These are phyloP conservation scores for Ganoderma sinense DNA, from an alignment of 1,284 basidiomycete species.

Conservation along the genomic window DNA sequence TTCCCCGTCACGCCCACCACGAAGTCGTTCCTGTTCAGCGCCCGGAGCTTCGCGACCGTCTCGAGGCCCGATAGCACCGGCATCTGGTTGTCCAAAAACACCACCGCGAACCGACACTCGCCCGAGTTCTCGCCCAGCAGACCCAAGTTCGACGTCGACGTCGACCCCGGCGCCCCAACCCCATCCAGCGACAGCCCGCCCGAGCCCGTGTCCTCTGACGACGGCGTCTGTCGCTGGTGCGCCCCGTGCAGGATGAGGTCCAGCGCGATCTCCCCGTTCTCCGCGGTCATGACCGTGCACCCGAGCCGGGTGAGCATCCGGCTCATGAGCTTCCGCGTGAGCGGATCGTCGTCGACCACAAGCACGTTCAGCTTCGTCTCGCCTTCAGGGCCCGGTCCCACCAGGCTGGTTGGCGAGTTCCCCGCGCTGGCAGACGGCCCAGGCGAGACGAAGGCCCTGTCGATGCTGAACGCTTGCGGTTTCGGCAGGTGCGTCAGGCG, in stretches of 20 bases:
- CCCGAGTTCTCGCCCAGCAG: slow-evolving; percentile 15
- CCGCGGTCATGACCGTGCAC: slow-evolving; percentile 81
- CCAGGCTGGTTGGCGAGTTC: slow-evolving; percentile 15
- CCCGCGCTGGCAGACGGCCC: slow-evolving; percentile 23
- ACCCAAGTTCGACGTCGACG: not conserved
- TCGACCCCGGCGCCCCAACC: not conserved
- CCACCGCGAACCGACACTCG: slow-evolving; percentile 63
- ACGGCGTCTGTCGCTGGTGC: slow-evolving; percentile 37
- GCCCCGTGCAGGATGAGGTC: slow-evolving; percentile 67
- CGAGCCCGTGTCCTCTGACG: slow-evolving; percentile 41
- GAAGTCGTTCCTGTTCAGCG: slow-evolving; percentile 73
- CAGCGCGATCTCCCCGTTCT: slow-evolving; percentile 86
- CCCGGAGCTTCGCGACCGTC: slow-evolving; percentile 70
- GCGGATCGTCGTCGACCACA: slow-evolving; percentile 81
- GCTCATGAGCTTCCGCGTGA: slow-evolving; percentile 86
- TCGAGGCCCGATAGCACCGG: slow-evolving; percentile 84
- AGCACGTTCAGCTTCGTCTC: slow-evolving; percentile 64
- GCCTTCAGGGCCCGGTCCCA: slow-evolving; percentile 23
- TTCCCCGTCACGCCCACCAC: slow-evolving; percentile 85
- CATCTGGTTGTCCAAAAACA: slow-evolving; percentile 92
- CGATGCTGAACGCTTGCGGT: slow-evolving; percentile 31
- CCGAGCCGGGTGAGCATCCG: slow-evolving; percentile 83
- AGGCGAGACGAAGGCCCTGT: slow-evolving; percentile 32
- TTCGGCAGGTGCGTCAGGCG: slow-evolving; percentile 34
- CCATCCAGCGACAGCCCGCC: slow-evolving; percentile 33